phyloP scores from a whole-genome alignment of 176 grass and related monocot genomes.

The Guadua angustifolia region DNA sequence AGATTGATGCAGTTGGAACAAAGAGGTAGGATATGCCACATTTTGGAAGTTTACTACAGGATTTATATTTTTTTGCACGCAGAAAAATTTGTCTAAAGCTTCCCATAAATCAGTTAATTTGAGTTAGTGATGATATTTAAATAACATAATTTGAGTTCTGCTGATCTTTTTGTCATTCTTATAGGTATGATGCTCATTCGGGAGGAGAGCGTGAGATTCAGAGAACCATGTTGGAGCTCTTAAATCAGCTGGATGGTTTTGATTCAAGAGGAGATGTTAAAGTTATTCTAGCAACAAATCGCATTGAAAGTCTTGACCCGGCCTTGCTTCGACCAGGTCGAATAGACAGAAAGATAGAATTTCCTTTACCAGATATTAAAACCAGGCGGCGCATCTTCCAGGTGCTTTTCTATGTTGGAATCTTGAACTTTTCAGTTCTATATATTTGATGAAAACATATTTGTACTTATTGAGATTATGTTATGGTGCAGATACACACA shows the following conservation, averaged over 20 bases:
- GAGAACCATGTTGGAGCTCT: constrained; percentile 83
- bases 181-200: constrained; percentile 89
- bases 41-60: constrained; percentile 1
- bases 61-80: constrained; percentile 14
- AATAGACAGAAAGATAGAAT: constrained; percentile 86
- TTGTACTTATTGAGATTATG: constrained; percentile 13
- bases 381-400: constrained; percentile 75
- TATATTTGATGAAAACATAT: background rate
- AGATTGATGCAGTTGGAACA: constrained; percentile 89
- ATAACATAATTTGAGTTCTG: constrained; percentile 22
- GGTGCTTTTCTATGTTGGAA: constrained; percentile 38
- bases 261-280: constrained; percentile 87
- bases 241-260: constrained; percentile 91
- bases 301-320: constrained; percentile 82
- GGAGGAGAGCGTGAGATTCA: constrained; percentile 86
- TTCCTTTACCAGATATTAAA: constrained; percentile 84
- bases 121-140: constrained; percentile 11
- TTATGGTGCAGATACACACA: constrained; percentile 68
- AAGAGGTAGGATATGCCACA: constrained; percentile 61
- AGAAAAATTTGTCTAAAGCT: background rate
- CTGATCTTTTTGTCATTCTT: background rate
- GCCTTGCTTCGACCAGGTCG: constrained; percentile 78
- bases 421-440: background rate
- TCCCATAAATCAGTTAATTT: constrained; percentile 1
- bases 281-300: constrained; percentile 87